These are phyloP conservation scores for Mycena pura DNA, from an alignment of 768 basidiomycete species.

Conservation along the genomic window DNA sequence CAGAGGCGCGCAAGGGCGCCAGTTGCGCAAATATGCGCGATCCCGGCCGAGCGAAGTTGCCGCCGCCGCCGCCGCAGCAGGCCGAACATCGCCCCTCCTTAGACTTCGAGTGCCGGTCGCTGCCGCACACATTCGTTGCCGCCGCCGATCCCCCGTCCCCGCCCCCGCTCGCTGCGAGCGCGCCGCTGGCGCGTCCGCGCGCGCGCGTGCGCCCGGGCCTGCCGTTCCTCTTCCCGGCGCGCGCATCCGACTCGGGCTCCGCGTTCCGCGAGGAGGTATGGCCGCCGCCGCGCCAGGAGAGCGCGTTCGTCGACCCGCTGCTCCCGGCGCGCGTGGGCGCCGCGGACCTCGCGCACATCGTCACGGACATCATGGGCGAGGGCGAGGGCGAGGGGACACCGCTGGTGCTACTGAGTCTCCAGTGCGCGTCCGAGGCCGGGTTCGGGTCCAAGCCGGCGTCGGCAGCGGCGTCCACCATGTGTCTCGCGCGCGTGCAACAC, in stretches of 20 bases:
- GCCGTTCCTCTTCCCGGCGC: slow-evolving; percentile 20
- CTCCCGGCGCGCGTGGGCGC: slow-evolving; percentile 1
- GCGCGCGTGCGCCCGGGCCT: too few relatives aligned
- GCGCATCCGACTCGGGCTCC: slow-evolving; percentile 18
- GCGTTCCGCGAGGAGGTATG: slow-evolving; percentile 26
- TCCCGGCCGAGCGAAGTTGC: too few relatives aligned
- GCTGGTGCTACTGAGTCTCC: too few relatives aligned
- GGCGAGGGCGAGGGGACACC: neutral
- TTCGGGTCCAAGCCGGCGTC: neutral
- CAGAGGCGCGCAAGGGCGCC: too few relatives aligned
- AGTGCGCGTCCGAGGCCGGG: neutral
- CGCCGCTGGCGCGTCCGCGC: too few relatives aligned
- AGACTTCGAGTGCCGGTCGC: too few relatives aligned
- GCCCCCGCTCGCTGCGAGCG: too few relatives aligned
- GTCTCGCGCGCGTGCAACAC: neutral
- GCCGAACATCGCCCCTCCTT: too few relatives aligned
- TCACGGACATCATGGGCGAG: slow-evolving; percentile 19
- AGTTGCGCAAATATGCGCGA: too few relatives aligned
- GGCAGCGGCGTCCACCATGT: neutral
- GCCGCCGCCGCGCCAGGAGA: slow-evolving; percentile 24
- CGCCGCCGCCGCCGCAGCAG: too few relatives aligned
- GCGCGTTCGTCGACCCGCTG: slow-evolving; percentile 23
- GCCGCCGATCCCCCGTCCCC: too few relatives aligned
- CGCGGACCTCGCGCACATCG: slow-evolving; percentile 17
- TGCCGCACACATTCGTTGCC: too few relatives aligned